Conservation (phyloP, 192 early-diverging fungal genomes). For the Gryganskiella cystojenkinii region DNA sequence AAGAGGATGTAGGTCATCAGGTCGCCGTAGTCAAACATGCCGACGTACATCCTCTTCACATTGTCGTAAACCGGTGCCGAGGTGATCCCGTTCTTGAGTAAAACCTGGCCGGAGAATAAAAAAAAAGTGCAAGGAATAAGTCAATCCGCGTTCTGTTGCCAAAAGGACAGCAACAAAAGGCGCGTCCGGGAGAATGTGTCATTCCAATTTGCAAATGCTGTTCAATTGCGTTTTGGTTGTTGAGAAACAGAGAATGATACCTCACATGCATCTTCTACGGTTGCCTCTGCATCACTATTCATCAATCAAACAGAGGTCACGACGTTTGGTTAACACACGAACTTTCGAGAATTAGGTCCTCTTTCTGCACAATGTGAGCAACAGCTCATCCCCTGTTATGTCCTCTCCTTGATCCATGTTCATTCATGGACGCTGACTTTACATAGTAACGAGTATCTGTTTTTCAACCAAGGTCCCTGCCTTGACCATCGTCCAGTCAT, state of each 20-base stretch:
- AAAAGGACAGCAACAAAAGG: too few species aligned
- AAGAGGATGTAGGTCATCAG: constrained; percentile 80
- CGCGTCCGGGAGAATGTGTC: too few species aligned
- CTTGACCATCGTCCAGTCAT: constrained; percentile 74
- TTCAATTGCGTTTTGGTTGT: neutral
- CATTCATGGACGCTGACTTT: constrained; percentile 19
- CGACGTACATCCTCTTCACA: constrained; percentile 66
- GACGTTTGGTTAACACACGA: too few species aligned
- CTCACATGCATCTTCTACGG: constrained; percentile 80
- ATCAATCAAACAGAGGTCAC: too few species aligned
- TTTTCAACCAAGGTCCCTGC: constrained; percentile 67
- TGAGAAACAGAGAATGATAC: neutral
- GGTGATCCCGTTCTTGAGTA: constrained; percentile 79
- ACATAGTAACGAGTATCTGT: constrained; percentile 74
- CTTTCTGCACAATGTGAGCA: too few species aligned
- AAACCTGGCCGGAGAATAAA: too few species aligned
- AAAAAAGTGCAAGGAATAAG: too few species aligned
- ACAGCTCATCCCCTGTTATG: too few species aligned
- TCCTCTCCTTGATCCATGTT: too few species aligned
- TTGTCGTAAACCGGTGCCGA: constrained; percentile 82
- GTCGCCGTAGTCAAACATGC: constrained; percentile 91
- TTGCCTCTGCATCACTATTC: constrained; percentile 60
- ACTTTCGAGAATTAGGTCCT: too few species aligned
- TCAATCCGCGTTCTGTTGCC: too few species aligned
- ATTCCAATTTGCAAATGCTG: too few species aligned